phyloP scores from a whole-genome alignment of 805 yeast genomes.

The Starmerella geochares region DNA sequence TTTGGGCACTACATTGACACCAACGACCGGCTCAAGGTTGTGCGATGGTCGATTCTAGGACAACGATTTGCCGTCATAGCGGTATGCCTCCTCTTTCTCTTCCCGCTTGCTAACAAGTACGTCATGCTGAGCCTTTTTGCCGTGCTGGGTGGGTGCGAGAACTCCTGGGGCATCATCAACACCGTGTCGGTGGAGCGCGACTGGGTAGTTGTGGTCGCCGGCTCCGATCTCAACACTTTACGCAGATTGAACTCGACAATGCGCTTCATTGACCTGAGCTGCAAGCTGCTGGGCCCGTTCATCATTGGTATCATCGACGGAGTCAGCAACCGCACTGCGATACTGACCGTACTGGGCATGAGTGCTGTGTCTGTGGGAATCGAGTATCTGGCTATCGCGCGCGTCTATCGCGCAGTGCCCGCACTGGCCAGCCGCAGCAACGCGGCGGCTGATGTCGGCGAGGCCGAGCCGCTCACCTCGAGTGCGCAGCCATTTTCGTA shows the following conservation, averaged over 20 bases:
- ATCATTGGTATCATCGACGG: conserved; percentile 32
- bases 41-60: conserved; percentile 31
- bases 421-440: conserved; percentile 17
- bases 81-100: conserved; percentile 26
- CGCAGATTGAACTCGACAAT: conserved; percentile 31
- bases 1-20: conserved; percentile 31
- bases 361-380: conserved; percentile 30
- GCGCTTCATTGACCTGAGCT: conserved; percentile 35
- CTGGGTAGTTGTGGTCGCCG: conserved; percentile 35
- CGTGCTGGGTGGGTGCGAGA: conserved; percentile 33
- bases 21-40: conserved; percentile 29
- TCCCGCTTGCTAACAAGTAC: conserved; percentile 17
- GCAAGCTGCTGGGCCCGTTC: conserved; percentile 35
- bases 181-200: conserved; percentile 36
- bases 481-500: conserved; percentile 21
- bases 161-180: conserved; percentile 32
- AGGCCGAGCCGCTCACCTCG: not conserved
- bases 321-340: conserved; percentile 25
- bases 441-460: conserved; percentile 1
- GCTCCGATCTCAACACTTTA: conserved; percentile 25
- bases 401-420: conserved; percentile 32
- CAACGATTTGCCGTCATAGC: conserved; percentile 30
- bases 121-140: conserved; percentile 24
- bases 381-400: conserved; percentile 32
- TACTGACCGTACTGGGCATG: conserved; percentile 27